Evolutionary conservation across 345 rosid species (phyloP).

Genomic region (Eucalyptus pauciflora): DNA sequence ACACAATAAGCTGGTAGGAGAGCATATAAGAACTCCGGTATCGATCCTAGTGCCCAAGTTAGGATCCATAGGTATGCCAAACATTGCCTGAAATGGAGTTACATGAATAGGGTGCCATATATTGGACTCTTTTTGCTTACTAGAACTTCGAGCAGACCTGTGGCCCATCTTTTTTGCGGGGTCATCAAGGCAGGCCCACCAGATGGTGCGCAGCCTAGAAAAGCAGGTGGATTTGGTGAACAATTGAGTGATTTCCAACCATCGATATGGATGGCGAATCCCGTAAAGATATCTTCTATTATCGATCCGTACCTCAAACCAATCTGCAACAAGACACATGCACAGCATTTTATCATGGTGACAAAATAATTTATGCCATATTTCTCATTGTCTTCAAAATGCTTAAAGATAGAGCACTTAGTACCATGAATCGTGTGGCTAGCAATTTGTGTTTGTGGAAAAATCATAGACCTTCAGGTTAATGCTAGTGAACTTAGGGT

Average conservation of each 20-base stretch:
- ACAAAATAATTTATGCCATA: not conserved
- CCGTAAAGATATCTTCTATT: constrained; percentile 38
- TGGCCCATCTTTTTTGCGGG: constrained; percentile 54
- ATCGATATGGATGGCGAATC: constrained; percentile 27
- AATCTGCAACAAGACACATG: not conserved
- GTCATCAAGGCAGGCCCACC: constrained; percentile 20
- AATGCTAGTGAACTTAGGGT: not conserved
- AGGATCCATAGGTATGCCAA: constrained; percentile 12
- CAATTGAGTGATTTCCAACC: constrained; percentile 35
- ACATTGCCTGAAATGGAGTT: constrained; percentile 34
- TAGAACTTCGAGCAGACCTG: constrained; percentile 38
- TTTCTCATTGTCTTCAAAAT: not conserved
- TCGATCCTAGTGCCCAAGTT: constrained; percentile 27
- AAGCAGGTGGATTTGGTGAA: constrained; percentile 28
- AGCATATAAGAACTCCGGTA: constrained; percentile 42
- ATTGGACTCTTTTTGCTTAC: constrained; percentile 24
- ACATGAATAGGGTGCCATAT: not conserved
- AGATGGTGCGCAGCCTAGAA: constrained; percentile 40
- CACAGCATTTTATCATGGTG: not conserved
- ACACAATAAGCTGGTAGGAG: constrained; percentile 46
- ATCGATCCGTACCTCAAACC: constrained; percentile 60
- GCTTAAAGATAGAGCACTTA: not conserved
- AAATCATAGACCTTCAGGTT: not conserved
- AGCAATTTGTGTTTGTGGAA: not conserved
- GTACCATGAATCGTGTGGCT: not conserved